These are phyloP conservation scores for Yueomyces sp. DNA, from an alignment of 1,139 yeast genomes.

Conservation along the genomic window DNA sequence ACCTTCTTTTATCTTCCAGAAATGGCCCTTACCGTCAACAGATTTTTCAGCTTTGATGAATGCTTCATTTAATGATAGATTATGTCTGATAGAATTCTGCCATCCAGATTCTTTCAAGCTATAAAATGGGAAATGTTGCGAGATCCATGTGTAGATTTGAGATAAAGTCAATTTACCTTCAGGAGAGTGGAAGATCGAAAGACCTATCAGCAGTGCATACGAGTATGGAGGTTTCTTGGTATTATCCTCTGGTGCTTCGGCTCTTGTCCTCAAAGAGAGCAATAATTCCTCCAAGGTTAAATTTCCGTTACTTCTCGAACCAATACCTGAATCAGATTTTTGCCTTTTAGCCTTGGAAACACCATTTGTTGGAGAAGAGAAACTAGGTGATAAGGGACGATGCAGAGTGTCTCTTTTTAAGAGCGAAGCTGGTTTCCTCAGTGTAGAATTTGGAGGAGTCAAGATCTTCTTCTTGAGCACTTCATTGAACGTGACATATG, in stretches of 20 bases:
- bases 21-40: constrained; percentile 92
- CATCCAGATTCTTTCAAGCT: constrained; percentile 82
- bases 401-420: background rate
- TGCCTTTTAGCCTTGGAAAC: constrained; percentile 13
- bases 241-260: constrained; percentile 17
- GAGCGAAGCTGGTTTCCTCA: constrained; percentile 5
- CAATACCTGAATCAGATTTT: constrained; percentile 7
- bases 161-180: constrained; percentile 72
- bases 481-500: background rate
- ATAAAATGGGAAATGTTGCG: constrained; percentile 75
- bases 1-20: constrained; percentile 84
- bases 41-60: constrained; percentile 86
- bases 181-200: constrained; percentile 82
- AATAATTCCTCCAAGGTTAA: constrained; percentile 9
- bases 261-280: constrained; percentile 12
- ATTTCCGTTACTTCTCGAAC: constrained; percentile 9
- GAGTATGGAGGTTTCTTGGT: constrained; percentile 76
- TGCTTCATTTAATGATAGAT: constrained; percentile 74
- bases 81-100: constrained; percentile 87
- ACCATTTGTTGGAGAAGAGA: constrained; percentile 29
- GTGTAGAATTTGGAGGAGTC: constrained; percentile 17
- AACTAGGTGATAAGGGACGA: constrained; percentile 34
- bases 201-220: constrained; percentile 86
- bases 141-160: constrained; percentile 88
- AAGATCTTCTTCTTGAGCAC: constrained; percentile 7